These are phyloP conservation scores for Nannizzia gypsea DNA, from an alignment of 2,329 filamentous ascomycete species.

Conservation along the genomic window DNA sequence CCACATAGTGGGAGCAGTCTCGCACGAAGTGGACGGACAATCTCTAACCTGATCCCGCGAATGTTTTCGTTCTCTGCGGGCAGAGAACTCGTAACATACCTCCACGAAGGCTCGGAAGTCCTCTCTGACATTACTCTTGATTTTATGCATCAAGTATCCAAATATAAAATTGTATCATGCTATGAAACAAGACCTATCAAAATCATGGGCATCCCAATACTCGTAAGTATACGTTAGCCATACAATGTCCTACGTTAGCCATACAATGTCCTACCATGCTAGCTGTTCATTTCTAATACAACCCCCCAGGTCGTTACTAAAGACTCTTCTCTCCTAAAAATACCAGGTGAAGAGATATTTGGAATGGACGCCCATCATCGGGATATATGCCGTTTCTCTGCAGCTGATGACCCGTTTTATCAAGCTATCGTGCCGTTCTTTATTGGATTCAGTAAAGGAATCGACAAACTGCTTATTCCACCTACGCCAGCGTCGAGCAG, in stretches of 20 bases:
- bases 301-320: constrained; percentile 4
- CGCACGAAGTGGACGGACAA: neutral
- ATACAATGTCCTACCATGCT: neutral
- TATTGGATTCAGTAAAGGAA: constrained; percentile 1
- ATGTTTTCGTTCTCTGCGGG: neutral
- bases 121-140: constrained; percentile 8
- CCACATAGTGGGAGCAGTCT: constrained; percentile 4
- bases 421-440: constrained; percentile 3
- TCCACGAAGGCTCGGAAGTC: constrained; percentile 6
- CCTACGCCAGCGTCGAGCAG: neutral
- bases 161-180: constrained; percentile 9
- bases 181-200: constrained; percentile 5
- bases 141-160: constrained; percentile 3
- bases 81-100: neutral
- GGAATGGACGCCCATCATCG: constrained; percentile 8
- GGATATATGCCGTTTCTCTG: constrained; percentile 9
- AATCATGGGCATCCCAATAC: neutral
- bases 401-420: constrained; percentile 6
- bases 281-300: neutral
- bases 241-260: too few relatives aligned
- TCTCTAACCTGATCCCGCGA: neutral
- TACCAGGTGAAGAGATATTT: constrained; percentile 4
- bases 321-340: constrained; percentile 7
- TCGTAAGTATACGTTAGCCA: neutral
- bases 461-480: neutral